These are phyloP conservation scores for Staphylotrichum tortipilum DNA, from an alignment of 495 filamentous ascomycete species.

Conservation along the genomic window DNA sequence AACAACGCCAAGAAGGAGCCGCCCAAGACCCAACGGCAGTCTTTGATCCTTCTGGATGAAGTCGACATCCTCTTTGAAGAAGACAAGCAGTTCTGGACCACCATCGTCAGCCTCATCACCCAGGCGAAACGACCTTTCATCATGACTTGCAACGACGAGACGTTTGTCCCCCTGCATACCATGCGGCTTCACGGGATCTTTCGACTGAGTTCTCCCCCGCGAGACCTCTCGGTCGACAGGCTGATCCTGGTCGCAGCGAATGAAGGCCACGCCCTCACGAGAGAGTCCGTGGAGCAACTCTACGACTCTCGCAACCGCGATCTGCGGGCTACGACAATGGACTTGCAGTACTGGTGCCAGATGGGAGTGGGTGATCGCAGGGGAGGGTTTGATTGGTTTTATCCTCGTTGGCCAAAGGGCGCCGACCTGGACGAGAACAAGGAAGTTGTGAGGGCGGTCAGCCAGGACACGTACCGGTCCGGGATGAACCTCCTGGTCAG, in stretches of 20 bases:
- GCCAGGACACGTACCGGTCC: slow-evolving; percentile 64
- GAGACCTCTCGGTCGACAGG: slow-evolving; percentile 66
- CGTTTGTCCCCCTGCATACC: slow-evolving; percentile 57
- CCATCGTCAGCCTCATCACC: slow-evolving; percentile 63
- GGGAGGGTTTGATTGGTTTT: slow-evolving; percentile 86
- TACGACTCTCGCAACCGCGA: slow-evolving; percentile 61
- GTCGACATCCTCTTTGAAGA: slow-evolving; percentile 90
- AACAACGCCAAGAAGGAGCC: slow-evolving; percentile 34
- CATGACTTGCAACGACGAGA: slow-evolving; percentile 91
- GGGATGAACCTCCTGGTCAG: slow-evolving; percentile 72
- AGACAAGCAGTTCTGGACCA: slow-evolving; percentile 89
- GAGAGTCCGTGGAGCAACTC: slow-evolving; percentile 57
- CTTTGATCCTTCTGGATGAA: slow-evolving; percentile 89
- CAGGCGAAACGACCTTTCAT: slow-evolving; percentile 87
- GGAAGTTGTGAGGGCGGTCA: slow-evolving; percentile 66
- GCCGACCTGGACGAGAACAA: slow-evolving; percentile 57
- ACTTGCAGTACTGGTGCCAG: slow-evolving; percentile 94
- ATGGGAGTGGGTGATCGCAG: slow-evolving; percentile 85
- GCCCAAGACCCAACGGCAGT: slow-evolving; percentile 70
- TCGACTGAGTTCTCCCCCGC: slow-evolving; percentile 62
- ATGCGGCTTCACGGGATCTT: slow-evolving; percentile 77
- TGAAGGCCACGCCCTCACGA: slow-evolving; percentile 76
- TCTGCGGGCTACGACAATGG: slow-evolving; percentile 71
- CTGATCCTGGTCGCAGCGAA: slow-evolving; percentile 75
- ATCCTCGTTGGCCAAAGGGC: slow-evolving; percentile 61